phyloP scores from a whole-genome alignment of 768 basidiomycete genomes.

The Lactarius evosmus region DNA sequence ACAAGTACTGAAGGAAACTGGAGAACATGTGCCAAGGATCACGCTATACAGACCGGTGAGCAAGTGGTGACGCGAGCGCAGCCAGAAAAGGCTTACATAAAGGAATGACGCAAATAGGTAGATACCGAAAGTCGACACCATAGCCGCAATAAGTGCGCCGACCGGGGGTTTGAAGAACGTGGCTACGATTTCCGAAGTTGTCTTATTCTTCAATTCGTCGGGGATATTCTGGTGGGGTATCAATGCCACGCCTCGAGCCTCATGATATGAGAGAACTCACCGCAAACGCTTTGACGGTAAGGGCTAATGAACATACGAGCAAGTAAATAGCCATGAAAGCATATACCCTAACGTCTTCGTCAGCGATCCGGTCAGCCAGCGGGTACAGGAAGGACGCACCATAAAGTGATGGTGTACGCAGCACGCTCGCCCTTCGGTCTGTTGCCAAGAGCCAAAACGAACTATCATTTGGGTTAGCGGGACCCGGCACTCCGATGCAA shows the following conservation, averaged over 20 bases:
- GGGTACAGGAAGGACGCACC: constrained; percentile 41
- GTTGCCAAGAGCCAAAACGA: constrained; percentile 72
- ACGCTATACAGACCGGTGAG: constrained; percentile 47
- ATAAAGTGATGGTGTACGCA: constrained; percentile 68
- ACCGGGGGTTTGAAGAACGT: constrained; percentile 73
- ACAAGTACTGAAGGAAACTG: constrained; percentile 88
- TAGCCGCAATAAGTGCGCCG: constrained; percentile 79
- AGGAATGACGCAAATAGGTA: constrained; percentile 82
- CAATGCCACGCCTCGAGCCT: constrained; percentile 1
- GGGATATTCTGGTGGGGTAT: constrained; percentile 51
- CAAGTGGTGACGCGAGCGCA: not conserved
- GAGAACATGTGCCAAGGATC: constrained; percentile 99
- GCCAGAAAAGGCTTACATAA: constrained; percentile 54
- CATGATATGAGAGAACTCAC: constrained; percentile 40
- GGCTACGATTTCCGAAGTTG: constrained; percentile 46
- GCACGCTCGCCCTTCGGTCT: constrained; percentile 85
- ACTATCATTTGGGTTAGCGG: constrained; percentile 35
- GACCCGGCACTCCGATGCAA: not conserved
- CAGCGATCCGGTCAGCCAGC: not conserved
- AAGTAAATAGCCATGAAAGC: constrained; percentile 82
- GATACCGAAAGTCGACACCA: constrained; percentile 87
- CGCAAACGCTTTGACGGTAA: constrained; percentile 76
- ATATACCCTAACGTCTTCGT: constrained; percentile 58
- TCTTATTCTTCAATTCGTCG: constrained; percentile 45
- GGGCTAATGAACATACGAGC: constrained; percentile 79